Evolutionary conservation across 805 yeast species (phyloP).

Genomic region (Saccharomycopsis javanensis): DNA sequence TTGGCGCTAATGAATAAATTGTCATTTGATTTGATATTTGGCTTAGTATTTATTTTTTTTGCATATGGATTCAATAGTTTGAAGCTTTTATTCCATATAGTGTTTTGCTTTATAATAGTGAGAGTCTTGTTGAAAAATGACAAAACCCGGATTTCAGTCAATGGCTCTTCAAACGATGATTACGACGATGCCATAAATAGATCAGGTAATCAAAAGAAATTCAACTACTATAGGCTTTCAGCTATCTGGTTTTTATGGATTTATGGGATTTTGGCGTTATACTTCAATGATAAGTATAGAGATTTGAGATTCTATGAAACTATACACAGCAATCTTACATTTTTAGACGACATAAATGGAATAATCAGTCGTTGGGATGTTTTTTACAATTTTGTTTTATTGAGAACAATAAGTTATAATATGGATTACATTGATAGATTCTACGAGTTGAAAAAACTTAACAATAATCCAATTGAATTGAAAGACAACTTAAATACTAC

Average conservation of each 20-base stretch:
- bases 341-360: slow-evolving; percentile 61
- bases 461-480: slow-evolving; percentile 7
- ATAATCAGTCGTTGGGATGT: slow-evolving; percentile 92
- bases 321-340: slow-evolving; percentile 32
- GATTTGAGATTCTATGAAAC: slow-evolving; percentile 38
- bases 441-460: slow-evolving; percentile 11
- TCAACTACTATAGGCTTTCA: slow-evolving; percentile 23
- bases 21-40: slow-evolving; percentile 66
- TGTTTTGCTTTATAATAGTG: slow-evolving; percentile 39
- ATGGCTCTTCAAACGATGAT: slow-evolving; percentile 22
- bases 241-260: slow-evolving; percentile 53
- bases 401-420: slow-evolving; percentile 76
- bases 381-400: slow-evolving; percentile 78
- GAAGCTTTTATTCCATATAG: slow-evolving; percentile 50
- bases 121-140: slow-evolving; percentile 8
- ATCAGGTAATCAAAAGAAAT: neutral
- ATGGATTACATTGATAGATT: slow-evolving; percentile 53
- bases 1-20: slow-evolving; percentile 29
- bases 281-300: slow-evolving; percentile 63
- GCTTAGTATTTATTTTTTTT: slow-evolving; percentile 53
- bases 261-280: slow-evolving; percentile 70
- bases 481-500: neutral
- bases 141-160: slow-evolving; percentile 8
- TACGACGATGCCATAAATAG: slow-evolving; percentile 15
- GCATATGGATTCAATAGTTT: slow-evolving; percentile 74